Conservation (phyloP, 805 yeast species). For the Yamadazyma philogaea region DNA sequence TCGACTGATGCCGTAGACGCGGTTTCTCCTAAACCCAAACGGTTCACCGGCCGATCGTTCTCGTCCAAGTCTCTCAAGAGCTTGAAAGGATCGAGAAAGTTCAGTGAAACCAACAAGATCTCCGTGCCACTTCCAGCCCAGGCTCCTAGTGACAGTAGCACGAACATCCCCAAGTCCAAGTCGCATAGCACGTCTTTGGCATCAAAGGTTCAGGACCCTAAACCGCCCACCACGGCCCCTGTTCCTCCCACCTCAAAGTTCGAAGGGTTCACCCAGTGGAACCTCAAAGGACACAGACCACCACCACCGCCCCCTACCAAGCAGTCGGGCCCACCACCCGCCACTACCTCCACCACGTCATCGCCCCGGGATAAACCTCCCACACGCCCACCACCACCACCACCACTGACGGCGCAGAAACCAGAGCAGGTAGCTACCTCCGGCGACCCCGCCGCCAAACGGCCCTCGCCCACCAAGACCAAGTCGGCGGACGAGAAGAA, state of each 20-base stretch:
- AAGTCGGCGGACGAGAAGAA: conserved; percentile 11
- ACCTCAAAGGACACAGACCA: conserved; percentile 34
- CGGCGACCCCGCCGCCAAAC: too few relatives aligned
- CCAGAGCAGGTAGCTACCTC: too few relatives aligned
- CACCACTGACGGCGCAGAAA: too few relatives aligned
- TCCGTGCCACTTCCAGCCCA: conserved; percentile 13
- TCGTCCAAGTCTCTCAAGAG: conserved; percentile 38
- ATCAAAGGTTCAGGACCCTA: conserved; percentile 19
- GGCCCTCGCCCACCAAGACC: not conserved
- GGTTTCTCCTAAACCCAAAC: conserved; percentile 10
- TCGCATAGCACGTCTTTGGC: conserved; percentile 40
- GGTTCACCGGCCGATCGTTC: conserved; percentile 33
- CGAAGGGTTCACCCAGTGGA: conserved; percentile 16
- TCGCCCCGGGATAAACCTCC: conserved; percentile 8
- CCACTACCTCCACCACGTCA: conserved; percentile 7
- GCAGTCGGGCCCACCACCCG: conserved; percentile 5
- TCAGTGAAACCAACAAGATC: conserved; percentile 13
- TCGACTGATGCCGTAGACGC: too few relatives aligned
- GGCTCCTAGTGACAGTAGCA: conserved; percentile 2
- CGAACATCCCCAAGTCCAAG: conserved; percentile 34
- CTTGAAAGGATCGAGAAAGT: conserved; percentile 25
- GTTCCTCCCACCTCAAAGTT: conserved; percentile 29
- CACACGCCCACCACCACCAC: conserved; percentile 13
- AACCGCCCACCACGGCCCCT: conserved; percentile 39
- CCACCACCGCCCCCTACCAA: conserved; percentile 43